A percentile compares a stretch with the other conserved stretches of the same genome.
Conservation (phyloP, 768 basidiomycete genomes). For the Russula griseocarnosa region DNA sequence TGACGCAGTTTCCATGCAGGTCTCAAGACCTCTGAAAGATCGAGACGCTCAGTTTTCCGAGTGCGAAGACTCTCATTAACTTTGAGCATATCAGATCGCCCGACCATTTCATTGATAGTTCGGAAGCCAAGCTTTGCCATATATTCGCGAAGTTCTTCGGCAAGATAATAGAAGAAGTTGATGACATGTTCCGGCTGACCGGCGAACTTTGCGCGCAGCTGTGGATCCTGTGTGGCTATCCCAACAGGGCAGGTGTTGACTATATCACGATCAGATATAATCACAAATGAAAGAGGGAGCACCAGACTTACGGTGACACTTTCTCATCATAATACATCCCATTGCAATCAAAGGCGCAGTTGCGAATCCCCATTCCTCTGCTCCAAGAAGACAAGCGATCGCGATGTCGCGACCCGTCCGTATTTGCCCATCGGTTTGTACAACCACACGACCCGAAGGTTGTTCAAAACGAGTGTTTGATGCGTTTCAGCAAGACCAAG, state of each 20-base stretch:
- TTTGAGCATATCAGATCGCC: conserved; percentile 89
- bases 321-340: conserved; percentile 99
- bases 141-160: conserved; percentile 86
- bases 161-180: conserved; percentile 99
- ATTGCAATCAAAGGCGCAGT: conserved; percentile 93
- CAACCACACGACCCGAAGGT: conserved; percentile 93
- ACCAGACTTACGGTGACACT: conserved; percentile 68
- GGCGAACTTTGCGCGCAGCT: conserved; percentile 93
- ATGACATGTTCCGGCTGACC: conserved; percentile 99
- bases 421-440: conserved; percentile 97
- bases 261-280: conserved; percentile 32
- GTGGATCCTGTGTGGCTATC: conserved; percentile 97
- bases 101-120: conserved; percentile 99
- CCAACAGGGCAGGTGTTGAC: conserved; percentile 98
- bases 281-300: neutral
- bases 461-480: conserved; percentile 95
- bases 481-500: conserved; percentile 97
- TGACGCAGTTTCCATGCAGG: conserved; percentile 99
- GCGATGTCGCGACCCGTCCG: conserved; percentile 96
- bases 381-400: conserved; percentile 91
- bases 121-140: conserved; percentile 99
- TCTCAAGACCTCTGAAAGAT: conserved; percentile 89
- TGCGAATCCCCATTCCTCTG: conserved; percentile 98
- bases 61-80: conserved; percentile 91
- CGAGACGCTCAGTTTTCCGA: conserved; percentile 85